These are phyloP conservation scores for Leccinum arenicola DNA, from an alignment of 768 basidiomycete species.

Conservation along the genomic window DNA sequence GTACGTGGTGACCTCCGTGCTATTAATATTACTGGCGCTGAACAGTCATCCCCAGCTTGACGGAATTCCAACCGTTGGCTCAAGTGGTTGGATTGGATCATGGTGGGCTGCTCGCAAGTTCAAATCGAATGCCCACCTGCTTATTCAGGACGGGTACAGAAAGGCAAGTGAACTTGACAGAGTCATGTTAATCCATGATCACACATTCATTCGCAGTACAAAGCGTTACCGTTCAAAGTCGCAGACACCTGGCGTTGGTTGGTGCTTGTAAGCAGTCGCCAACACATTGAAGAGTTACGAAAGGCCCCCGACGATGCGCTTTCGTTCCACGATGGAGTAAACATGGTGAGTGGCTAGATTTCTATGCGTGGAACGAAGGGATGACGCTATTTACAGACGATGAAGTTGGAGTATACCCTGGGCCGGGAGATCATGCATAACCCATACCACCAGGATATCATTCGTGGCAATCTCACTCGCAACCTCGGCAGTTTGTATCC, in stretches of 20 bases:
- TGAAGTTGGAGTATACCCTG: slow-evolving; percentile 40
- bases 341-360: slow-evolving; percentile 24
- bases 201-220: neutral
- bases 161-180: slow-evolving; percentile 19
- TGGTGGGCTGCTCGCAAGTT: slow-evolving; percentile 24
- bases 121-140: slow-evolving; percentile 14
- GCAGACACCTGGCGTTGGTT: neutral
- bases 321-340: slow-evolving; percentile 31
- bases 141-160: slow-evolving; percentile 33
- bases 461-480: slow-evolving; percentile 34
- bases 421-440: slow-evolving; percentile 30
- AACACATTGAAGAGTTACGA: slow-evolving; percentile 17
- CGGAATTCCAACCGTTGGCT: slow-evolving; percentile 32
- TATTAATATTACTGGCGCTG: neutral
- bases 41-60: slow-evolving; percentile 17
- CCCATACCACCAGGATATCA: slow-evolving; percentile 30
- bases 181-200: neutral
- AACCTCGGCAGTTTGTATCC: slow-evolving; percentile 23
- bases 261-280: neutral
- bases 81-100: slow-evolving; percentile 24
- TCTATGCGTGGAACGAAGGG: neutral
- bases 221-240: neutral
- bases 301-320: slow-evolving; percentile 40
- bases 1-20: neutral
- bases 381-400: slow-evolving; percentile 20